Evolutionary conservation across 192 early-diverging fungal genomes (phyloP).

Genomic region (Umbelopsis ramanniana): DNA sequence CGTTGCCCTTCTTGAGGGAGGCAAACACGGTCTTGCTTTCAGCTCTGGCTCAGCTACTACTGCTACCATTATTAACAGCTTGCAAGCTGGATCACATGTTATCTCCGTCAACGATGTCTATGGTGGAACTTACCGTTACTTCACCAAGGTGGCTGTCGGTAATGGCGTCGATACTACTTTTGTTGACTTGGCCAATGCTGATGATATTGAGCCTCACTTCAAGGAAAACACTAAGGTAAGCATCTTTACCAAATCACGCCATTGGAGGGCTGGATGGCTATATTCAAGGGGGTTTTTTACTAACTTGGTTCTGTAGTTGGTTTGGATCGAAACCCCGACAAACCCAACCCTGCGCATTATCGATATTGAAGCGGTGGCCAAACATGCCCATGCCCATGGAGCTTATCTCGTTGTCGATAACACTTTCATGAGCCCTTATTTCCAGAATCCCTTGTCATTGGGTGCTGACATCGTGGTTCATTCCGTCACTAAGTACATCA

Average conservation of each 20-base stretch:
- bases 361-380: slow-evolving; percentile 74
- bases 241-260: slow-evolving; percentile 25
- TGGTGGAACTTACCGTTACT: slow-evolving; percentile 88
- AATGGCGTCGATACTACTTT: slow-evolving; percentile 75
- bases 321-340: slow-evolving; percentile 90
- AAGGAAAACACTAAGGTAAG: slow-evolving; percentile 69
- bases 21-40: slow-evolving; percentile 84
- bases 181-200: slow-evolving; percentile 73
- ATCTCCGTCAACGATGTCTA: slow-evolving; percentile 91
- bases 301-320: slow-evolving; percentile 44
- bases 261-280: neutral
- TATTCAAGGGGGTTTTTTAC: slow-evolving; percentile 14
- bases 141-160: slow-evolving; percentile 78
- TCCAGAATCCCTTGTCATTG: slow-evolving; percentile 86
- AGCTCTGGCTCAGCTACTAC: slow-evolving; percentile 85
- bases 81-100: slow-evolving; percentile 74
- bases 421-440: slow-evolving; percentile 88
- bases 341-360: slow-evolving; percentile 86
- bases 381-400: slow-evolving; percentile 64
- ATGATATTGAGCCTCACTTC: slow-evolving; percentile 64
- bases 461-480: slow-evolving; percentile 98
- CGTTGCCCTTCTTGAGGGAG: slow-evolving; percentile 91
- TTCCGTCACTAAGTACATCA: slow-evolving; percentile 98
- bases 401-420: slow-evolving; percentile 81
- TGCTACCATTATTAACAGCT: slow-evolving; percentile 75